Conservation (phyloP, 495 filamentous ascomycete genomes). For the Aspergillus funiculosus region DNA sequence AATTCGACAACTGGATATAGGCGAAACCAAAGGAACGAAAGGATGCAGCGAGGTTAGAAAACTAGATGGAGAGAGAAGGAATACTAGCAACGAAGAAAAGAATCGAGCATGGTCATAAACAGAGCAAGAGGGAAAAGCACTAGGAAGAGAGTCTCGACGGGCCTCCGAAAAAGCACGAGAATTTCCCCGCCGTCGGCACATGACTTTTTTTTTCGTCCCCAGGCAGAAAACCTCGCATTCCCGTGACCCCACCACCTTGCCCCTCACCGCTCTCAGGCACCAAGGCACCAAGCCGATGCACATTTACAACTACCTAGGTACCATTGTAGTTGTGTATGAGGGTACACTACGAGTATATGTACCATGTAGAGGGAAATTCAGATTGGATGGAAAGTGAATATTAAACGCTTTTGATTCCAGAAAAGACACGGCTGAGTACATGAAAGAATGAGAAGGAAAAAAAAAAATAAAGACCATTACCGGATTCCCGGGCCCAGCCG, state of each 20-base stretch:
- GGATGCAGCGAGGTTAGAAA: neutral
- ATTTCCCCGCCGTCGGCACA: constrained; percentile 20
- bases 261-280: constrained; percentile 23
- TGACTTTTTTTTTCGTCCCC: constrained; percentile 27
- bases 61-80: neutral
- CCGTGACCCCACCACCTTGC: constrained; percentile 25
- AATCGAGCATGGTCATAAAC: neutral
- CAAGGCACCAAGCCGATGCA: constrained; percentile 4
- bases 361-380: neutral
- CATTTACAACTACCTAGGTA: neutral
- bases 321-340: no score
- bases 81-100: neutral
- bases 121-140: constrained; percentile 1
- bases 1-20: neutral
- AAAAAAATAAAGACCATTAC: constrained; percentile 1
- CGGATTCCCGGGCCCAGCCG: constrained; percentile 18
- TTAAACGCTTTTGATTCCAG: constrained; percentile 5
- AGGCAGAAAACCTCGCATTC: constrained; percentile 25
- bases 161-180: constrained; percentile 14
- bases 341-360: no score
- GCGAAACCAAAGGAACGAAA: constrained; percentile 2
- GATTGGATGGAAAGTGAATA: neutral
- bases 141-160: constrained; percentile 6
- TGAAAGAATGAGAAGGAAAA: constrained; percentile 12
- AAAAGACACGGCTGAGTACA: constrained; percentile 13